Evolutionary conservation across 2,329 filamentous ascomycete genomes (phyloP).

Genomic region (Fusarium irregulare): DNA sequence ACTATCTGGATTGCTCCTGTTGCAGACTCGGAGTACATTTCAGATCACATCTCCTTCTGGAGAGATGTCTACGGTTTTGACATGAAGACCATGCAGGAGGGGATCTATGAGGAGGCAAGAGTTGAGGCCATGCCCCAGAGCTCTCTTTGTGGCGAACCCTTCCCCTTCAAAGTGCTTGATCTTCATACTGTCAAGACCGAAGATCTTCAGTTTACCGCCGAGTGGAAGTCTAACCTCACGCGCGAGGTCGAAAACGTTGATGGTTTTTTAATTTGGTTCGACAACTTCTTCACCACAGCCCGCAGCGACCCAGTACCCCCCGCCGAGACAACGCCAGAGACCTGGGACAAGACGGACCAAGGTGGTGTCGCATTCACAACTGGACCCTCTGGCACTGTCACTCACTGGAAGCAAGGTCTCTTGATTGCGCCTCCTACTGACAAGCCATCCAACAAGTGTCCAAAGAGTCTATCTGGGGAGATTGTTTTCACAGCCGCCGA

Average conservation of each 20-base stretch:
- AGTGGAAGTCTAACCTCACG: constrained; percentile 72
- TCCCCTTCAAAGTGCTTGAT: constrained; percentile 79
- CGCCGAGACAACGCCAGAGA: constrained; percentile 67
- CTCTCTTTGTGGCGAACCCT: constrained; percentile 68
- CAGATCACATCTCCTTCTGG: constrained; percentile 87
- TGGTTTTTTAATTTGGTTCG: constrained; percentile 92
- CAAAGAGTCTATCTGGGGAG: constrained; percentile 71
- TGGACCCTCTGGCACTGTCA: constrained; percentile 78
- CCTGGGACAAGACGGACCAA: constrained; percentile 67
- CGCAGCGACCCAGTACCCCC: constrained; percentile 62
- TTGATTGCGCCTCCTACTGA: constrained; percentile 74
- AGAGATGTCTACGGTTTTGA: constrained; percentile 93
- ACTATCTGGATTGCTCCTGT: constrained; percentile 86
- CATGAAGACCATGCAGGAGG: constrained; percentile 89
- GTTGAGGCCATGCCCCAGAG: constrained; percentile 75
- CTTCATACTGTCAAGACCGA: constrained; percentile 77
- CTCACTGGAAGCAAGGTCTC: constrained; percentile 91
- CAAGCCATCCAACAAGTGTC: constrained; percentile 58
- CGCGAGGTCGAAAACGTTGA: constrained; percentile 77
- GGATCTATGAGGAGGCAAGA: constrained; percentile 84
- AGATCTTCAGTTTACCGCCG: constrained; percentile 80
- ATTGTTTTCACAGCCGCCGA: constrained; percentile 77
- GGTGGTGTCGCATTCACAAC: constrained; percentile 88
- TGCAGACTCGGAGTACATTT: constrained; percentile 79
- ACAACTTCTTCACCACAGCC: constrained; percentile 85